These are phyloP conservation scores for Pulveroboletus ravenelii DNA, from an alignment of 768 basidiomycete species.

Conservation along the genomic window DNA sequence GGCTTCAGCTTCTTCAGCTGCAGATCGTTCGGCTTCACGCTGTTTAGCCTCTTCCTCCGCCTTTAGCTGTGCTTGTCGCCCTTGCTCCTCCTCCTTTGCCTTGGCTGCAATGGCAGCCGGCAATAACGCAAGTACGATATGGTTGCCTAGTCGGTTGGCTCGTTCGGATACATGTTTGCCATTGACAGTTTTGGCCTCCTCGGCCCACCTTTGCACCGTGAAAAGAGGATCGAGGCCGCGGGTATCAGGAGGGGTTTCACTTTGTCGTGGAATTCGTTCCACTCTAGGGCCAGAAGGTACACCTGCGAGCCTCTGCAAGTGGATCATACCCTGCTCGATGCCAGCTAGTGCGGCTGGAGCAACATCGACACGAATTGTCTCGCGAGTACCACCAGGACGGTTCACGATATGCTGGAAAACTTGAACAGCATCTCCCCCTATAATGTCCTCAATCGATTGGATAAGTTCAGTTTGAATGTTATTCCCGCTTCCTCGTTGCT, in stretches of 20 bases:
- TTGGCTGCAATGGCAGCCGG: slow-evolving; percentile 71
- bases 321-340: slow-evolving; percentile 51
- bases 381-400: slow-evolving; percentile 50
- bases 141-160: slow-evolving; percentile 60
- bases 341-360: slow-evolving; percentile 60
- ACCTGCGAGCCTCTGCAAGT: slow-evolving; percentile 42
- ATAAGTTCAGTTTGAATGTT: slow-evolving; percentile 55
- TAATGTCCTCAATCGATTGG: slow-evolving; percentile 74
- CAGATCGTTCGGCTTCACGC: slow-evolving; percentile 32
- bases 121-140: slow-evolving; percentile 67
- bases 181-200: slow-evolving; percentile 80
- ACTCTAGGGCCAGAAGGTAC: slow-evolving; percentile 54
- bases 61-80: slow-evolving; percentile 44
- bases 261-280: slow-evolving; percentile 47
- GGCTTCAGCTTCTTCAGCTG: slow-evolving; percentile 32
- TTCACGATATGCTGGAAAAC: slow-evolving; percentile 79
- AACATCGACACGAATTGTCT: slow-evolving; percentile 75
- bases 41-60: slow-evolving; percentile 46
- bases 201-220: slow-evolving; percentile 83
- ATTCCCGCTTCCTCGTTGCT: slow-evolving; percentile 49
- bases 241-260: slow-evolving; percentile 41
- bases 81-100: slow-evolving; percentile 36
- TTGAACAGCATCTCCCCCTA: slow-evolving; percentile 78
- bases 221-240: slow-evolving; percentile 70
- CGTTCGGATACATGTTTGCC: slow-evolving; percentile 70